phyloP scores from a whole-genome alignment of 2,329 filamentous ascomycete species.

The Cucurbitaria berberidis region DNA sequence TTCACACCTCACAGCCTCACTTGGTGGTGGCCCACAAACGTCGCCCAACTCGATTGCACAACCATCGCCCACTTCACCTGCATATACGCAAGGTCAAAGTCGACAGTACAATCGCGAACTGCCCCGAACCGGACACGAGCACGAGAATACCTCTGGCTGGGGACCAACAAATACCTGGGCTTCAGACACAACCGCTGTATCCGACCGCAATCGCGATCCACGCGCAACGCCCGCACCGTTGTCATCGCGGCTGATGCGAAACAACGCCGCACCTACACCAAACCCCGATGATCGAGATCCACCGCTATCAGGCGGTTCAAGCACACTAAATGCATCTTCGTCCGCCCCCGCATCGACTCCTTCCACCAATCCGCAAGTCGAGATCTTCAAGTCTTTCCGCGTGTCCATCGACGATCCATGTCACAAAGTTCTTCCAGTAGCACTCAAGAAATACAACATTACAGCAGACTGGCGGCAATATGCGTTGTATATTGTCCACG shows the following conservation, averaged over 20 bases:
- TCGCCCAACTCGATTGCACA: constrained; percentile 52
- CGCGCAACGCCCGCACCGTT: constrained; percentile 42
- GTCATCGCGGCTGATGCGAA: constrained; percentile 38
- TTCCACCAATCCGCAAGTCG: constrained; percentile 65
- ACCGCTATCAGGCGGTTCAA: constrained; percentile 45
- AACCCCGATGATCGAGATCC: constrained; percentile 44
- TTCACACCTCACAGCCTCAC: constrained; percentile 58
- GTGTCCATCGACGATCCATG: constrained; percentile 98
- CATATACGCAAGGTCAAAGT: constrained; percentile 49
- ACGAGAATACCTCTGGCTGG: constrained; percentile 41
- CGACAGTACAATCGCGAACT: constrained; percentile 42
- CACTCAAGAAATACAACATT: constrained; percentile 97
- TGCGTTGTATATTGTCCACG: constrained; percentile 96
- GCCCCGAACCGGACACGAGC: constrained; percentile 40
- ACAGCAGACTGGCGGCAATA: constrained; percentile 98
- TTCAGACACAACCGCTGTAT: constrained; percentile 35
- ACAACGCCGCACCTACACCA: constrained; percentile 36
- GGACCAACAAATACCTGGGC: constrained; percentile 37
- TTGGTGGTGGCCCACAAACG: constrained; percentile 49
- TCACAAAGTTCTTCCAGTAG: constrained; percentile 94
- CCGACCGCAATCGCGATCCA: constrained; percentile 40
- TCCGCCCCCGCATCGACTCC: constrained; percentile 28
- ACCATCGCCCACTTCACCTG: constrained; percentile 58
- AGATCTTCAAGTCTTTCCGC: constrained; percentile 98
- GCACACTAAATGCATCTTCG: constrained; percentile 29